Evolutionary conservation across 768 basidiomycete genomes (phyloP).

Genomic region (Naganishia antarctica): DNA sequence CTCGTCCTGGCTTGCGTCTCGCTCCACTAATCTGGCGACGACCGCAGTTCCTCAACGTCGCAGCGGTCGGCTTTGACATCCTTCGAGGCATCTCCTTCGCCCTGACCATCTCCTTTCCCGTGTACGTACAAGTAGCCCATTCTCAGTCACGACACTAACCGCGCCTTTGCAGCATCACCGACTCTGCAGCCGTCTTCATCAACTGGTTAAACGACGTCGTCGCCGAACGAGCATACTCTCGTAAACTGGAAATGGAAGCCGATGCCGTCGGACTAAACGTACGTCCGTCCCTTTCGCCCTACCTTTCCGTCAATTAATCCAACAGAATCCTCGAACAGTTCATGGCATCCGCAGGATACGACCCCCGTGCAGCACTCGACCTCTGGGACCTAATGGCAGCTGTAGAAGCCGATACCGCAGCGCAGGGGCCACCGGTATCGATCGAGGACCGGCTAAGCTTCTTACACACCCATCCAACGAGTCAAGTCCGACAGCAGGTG

Average conservation of each 20-base stretch:
- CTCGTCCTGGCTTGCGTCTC: too few relatives aligned
- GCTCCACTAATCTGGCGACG: too few relatives aligned
- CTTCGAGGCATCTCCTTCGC: slow-evolving; percentile 52
- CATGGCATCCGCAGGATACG: slow-evolving; percentile 53
- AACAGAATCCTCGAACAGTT: slow-evolving; percentile 34
- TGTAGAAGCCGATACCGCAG: slow-evolving; percentile 50
- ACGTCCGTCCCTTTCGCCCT: slow-evolving; percentile 19
- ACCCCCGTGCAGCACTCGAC: slow-evolving; percentile 50
- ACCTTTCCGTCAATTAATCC: background rate
- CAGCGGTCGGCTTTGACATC: slow-evolving; percentile 53
- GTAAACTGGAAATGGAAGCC: slow-evolving; percentile 54
- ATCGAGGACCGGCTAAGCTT: slow-evolving; percentile 49
- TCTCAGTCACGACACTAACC: too few relatives aligned
- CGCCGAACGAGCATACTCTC: slow-evolving; percentile 51
- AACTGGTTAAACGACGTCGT: slow-evolving; percentile 51
- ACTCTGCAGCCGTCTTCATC: slow-evolving; percentile 50
- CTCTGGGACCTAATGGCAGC: slow-evolving; percentile 53
- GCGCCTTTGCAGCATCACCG: slow-evolving; percentile 50
- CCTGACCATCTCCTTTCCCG: slow-evolving; percentile 53
- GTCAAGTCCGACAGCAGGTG: slow-evolving; percentile 48
- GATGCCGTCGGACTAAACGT: slow-evolving; percentile 52
- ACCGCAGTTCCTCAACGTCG: slow-evolving; percentile 51
- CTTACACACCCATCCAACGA: slow-evolving; percentile 52
- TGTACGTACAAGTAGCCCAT: slow-evolving; percentile 36
- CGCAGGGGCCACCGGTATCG: slow-evolving; percentile 38